Evolutionary conservation across 345 rosid species (phyloP), one percentile per base, ranked within the genome.

Genomic region (Raphanus raphanistrum): DNA sequence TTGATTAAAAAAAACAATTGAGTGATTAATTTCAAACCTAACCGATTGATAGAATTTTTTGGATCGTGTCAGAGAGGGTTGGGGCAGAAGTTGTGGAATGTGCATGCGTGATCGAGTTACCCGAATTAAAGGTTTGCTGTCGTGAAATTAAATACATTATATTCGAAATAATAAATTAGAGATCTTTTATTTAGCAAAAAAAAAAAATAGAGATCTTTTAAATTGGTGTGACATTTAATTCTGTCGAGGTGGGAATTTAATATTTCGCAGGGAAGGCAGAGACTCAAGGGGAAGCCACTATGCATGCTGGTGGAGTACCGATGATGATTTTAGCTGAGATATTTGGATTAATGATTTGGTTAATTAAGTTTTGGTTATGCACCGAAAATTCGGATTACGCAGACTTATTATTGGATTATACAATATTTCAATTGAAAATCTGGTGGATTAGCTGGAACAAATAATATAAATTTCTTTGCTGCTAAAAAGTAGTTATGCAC

Each of bases 1-100:
- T 41, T 41, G 10, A 41, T 41, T 41, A 41, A 41, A 41, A 41
- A 32, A 61, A 7, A 2, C 4, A 25, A 3, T 25, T 1, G 27
- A 63, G 32, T 26, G 36, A 1, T 43, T 13, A 67, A 48, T 62
- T n/a, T 74, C 8, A 3, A 73, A 68, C 68, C 70, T 26, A 41
- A 41, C 52, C 11, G 28, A 41, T 48, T 31, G 13, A 32, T 41
- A 32, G 6, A 73, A 8, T 64, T 13, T 61, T 3, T 57, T 29
- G 66, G 52, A 65, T 67, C 54, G 41, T 74, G 62, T 29, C 54
- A 95, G 99, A 95, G 77, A 88, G 92, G 6, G 93, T 77, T 66
- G 99, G 97, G 77, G 99, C 97, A 21, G 90, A 91, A 86, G 93
- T 92, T 33, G 97, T 92, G 68, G 97, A 90, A 75, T 90, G 97